Conservation (phyloP, 306 rosid species). For the Malus orientalis region DNA sequence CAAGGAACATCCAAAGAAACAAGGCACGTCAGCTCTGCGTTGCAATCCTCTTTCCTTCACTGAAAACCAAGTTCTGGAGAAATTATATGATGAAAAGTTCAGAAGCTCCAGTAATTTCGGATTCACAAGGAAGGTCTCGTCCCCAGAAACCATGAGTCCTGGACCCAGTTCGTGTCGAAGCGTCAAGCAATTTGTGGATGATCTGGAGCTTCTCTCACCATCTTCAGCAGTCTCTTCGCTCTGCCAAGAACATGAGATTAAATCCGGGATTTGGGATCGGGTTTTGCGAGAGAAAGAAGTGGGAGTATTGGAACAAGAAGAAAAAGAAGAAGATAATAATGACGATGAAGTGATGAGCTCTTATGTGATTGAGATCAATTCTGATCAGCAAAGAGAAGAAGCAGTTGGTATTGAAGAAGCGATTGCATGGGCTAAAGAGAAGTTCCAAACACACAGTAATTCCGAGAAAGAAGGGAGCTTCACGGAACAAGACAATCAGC, state of each 20-base stretch:
- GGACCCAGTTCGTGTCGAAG: slow-evolving; percentile 55
- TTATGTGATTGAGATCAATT: slow-evolving; percentile 73
- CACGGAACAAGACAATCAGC: slow-evolving; percentile 31
- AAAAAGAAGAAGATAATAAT: neutral
- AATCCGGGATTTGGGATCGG: slow-evolving; percentile 28
- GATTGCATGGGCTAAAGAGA: slow-evolving; percentile 96
- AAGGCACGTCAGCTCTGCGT: slow-evolving; percentile 30
- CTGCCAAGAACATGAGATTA: slow-evolving; percentile 51
- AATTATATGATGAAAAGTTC: slow-evolving; percentile 30
- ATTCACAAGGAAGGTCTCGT: slow-evolving; percentile 51
- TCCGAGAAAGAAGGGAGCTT: slow-evolving; percentile 46
- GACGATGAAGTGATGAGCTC: slow-evolving; percentile 73
- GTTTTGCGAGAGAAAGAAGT: slow-evolving; percentile 29
- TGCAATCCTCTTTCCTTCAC: slow-evolving; percentile 20
- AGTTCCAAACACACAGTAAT: slow-evolving; percentile 40
- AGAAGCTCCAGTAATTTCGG: slow-evolving; percentile 42
- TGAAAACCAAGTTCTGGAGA: slow-evolving; percentile 38
- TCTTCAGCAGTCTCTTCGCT: slow-evolving; percentile 61
- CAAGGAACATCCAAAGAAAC: slow-evolving; percentile 39
- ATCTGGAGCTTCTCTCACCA: slow-evolving; percentile 56
- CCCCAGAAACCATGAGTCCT: slow-evolving; percentile 59
- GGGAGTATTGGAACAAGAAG: neutral
- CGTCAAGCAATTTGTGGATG: slow-evolving; percentile 45
- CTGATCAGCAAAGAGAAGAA: slow-evolving; percentile 37
- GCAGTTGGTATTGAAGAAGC: slow-evolving; percentile 69